Conservation (phyloP, 129 eudicot genomes). For the Erigeron canadensis region DNA sequence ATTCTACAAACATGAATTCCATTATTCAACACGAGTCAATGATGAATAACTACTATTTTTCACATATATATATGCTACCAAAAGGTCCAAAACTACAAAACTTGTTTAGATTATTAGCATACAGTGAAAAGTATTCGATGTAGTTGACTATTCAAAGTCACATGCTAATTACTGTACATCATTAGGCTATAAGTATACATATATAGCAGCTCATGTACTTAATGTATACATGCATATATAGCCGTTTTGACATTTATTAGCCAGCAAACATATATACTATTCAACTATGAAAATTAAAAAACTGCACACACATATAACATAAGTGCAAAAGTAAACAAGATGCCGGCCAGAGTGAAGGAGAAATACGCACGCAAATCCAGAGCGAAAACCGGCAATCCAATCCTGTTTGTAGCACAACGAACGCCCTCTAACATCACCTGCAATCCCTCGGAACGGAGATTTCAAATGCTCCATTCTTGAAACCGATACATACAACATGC, state of each 20-base stretch:
- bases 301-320: background rate
- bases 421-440: conserved; percentile 50
- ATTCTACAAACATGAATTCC: conserved; percentile 30
- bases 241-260: no score
- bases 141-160: background rate
- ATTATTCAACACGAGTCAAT: background rate
- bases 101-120: no score
- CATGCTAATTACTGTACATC: no score
- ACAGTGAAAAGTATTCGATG: background rate
- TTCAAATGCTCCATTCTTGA: conserved; percentile 46
- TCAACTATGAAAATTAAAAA: background rate
- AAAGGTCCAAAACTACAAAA: background rate
- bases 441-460: conserved; percentile 52
- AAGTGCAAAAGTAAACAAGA: background rate
- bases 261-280: background rate
- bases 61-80: background rate
- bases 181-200: no score
- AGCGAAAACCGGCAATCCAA: conserved; percentile 53
- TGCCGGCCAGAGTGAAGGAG: background rate
- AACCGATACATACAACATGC: conserved; percentile 9
- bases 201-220: no score
- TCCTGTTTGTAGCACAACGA: conserved; percentile 54
- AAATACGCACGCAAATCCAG: conserved; percentile 47
- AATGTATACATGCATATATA: no score
- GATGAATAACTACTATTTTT: background rate